These are phyloP conservation scores for Colletotrichum sp. DNA, from an alignment of 2,329 filamentous ascomycete genomes.

Conservation along the genomic window DNA sequence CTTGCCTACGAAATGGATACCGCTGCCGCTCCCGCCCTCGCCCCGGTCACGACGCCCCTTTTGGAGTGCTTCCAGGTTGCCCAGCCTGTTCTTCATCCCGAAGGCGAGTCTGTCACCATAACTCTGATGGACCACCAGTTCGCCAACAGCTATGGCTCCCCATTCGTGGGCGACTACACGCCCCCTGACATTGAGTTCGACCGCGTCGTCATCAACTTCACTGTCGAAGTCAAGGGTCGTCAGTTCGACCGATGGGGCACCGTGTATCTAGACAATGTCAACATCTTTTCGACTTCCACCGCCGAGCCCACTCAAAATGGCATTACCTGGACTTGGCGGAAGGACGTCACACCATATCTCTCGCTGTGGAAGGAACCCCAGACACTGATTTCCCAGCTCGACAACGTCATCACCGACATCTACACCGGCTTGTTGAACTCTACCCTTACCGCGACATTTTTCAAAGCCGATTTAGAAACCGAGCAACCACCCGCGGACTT, in stretches of 20 bases:
- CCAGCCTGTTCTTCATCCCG: slow-evolving; percentile 63
- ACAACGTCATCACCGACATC: slow-evolving; percentile 70
- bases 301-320: slow-evolving; percentile 72
- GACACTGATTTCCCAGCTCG: slow-evolving; percentile 80
- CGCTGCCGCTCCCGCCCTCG: background rate
- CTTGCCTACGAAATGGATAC: slow-evolving; percentile 1
- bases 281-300: slow-evolving; percentile 82
- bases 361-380: slow-evolving; percentile 71
- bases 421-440: slow-evolving; percentile 79
- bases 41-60: background rate
- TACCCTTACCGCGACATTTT: slow-evolving; percentile 76
- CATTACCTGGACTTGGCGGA: slow-evolving; percentile 77
- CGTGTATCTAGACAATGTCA: slow-evolving; percentile 77
- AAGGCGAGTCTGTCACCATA: slow-evolving; percentile 36
- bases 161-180: slow-evolving; percentile 70
- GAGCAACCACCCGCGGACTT: slow-evolving; percentile 59
- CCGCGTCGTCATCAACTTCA: slow-evolving; percentile 78
- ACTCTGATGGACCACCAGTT: slow-evolving; percentile 74
- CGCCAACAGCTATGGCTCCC: slow-evolving; percentile 71
- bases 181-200: slow-evolving; percentile 76
- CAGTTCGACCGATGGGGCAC: slow-evolving; percentile 79
- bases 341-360: slow-evolving; percentile 77
- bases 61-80: slow-evolving; percentile 74
- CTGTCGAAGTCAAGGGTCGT: slow-evolving; percentile 69
- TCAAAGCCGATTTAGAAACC: slow-evolving; percentile 47